Evolutionary conservation across 257 asterid genomes (phyloP), one percentile per base, ranked within the genome.

Genomic region (Primulina tabacum): DNA sequence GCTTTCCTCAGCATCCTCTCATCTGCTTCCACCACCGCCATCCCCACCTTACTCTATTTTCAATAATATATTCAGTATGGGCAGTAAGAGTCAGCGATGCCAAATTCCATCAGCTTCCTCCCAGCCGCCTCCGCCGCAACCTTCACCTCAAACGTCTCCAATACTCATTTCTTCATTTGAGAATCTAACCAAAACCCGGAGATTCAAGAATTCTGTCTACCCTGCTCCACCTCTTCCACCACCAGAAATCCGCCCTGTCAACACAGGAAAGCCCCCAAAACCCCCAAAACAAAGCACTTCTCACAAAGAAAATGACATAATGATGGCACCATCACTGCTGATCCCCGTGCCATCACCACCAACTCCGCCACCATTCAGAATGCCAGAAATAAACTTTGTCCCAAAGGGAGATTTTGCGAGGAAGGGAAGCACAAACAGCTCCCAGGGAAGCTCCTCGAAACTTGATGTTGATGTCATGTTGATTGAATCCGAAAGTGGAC

Each of bases 361-460:
- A 10, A 14, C 50, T 2, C 88, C 81, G 30, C 96, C 95, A 18
- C 95, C 90, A 33, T 88, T 90, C 82, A 75, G 74, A 80, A 86
- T 90, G 90, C 55, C 82, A 67, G 87, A 76, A 17, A 72, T 68
- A 10, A 82, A 77, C 38, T 87, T 84, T 33, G 82, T 80, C 4
- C 84, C 92, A 2, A 74, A 70, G 12, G 90, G 94, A 32, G 96
- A 89, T 67, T 85, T 71, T 53, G 84, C 84, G 28, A 78, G 86
- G 59, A 86, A 87, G 71, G 78, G 71, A 35, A 89, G 92, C 87
- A 73, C 75, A 5, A 80, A 75, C 55, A 85, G 90, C 80, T 88
- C 97, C 11, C 89, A 89, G 77, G 92, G 85, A 17, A 85, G 90
- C 80, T 88, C 97, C 11, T 88, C 90, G 77, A 92, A 87, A 17